These are phyloP conservation scores for Cronartium ribicola DNA, from an alignment of 1,284 basidiomycete species.

Conservation along the genomic window DNA sequence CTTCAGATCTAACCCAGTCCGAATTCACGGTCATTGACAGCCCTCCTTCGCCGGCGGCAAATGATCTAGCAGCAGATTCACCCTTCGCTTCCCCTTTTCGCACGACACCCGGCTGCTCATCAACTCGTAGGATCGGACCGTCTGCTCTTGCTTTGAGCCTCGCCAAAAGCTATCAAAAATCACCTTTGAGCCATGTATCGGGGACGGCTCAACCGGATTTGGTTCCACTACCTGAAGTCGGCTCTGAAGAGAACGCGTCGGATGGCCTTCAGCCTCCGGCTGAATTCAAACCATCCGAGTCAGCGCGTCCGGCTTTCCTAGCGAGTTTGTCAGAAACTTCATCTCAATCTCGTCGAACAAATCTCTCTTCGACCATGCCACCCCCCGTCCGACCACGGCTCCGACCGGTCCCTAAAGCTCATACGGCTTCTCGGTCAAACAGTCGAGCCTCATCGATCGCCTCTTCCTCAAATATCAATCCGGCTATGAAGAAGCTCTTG, in stretches of 20 bases:
- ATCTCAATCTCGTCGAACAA: conserved; percentile 1
- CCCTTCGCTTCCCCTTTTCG: conserved; percentile 22
- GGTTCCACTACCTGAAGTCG: background rate
- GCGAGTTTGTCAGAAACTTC: conserved; percentile 22
- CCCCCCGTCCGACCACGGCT: conserved; percentile 20
- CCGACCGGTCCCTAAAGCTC: conserved; percentile 30
- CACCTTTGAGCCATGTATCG: conserved; percentile 13
- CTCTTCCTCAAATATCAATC: conserved; percentile 20
- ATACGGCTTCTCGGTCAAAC: conserved; percentile 10
- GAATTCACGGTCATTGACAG: conserved; percentile 39
- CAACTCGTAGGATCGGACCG: background rate
- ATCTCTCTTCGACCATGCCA: background rate
- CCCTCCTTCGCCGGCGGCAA: background rate
- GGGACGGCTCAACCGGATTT: background rate
- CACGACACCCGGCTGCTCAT: background rate
- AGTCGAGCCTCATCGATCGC: conserved; percentile 27
- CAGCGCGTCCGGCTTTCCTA: conserved; percentile 35
- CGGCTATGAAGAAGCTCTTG: conserved; percentile 27
- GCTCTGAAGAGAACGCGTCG: background rate
- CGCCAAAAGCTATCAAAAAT: conserved; percentile 30
- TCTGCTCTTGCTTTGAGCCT: conserved; percentile 32
- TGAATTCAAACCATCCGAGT: conserved; percentile 41
- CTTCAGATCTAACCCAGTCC: conserved; percentile 28
- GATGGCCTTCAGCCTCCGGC: conserved; percentile 1
- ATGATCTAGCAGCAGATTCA: conserved; percentile 13